A percentile compares a stretch with the other conserved stretches of the same genome.
Conservation (phyloP, 768 basidiomycete genomes). For the Coprinopsis cinerea region DNA sequence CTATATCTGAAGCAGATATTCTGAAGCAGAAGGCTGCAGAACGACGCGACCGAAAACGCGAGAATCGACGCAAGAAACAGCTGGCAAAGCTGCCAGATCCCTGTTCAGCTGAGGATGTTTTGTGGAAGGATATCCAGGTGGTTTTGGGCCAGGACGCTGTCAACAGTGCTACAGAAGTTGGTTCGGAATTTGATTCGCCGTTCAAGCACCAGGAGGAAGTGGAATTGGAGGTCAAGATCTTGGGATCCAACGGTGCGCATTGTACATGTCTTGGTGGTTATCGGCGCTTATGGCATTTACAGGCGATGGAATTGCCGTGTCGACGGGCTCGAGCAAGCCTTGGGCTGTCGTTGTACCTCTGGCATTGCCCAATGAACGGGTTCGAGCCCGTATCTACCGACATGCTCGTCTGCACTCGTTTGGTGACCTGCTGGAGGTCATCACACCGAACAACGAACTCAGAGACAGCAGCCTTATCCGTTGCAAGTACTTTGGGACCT, state of each 20-base stretch:
- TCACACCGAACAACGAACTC: conserved; percentile 55
- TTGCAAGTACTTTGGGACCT: conserved; percentile 86
- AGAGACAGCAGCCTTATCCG: conserved; percentile 60
- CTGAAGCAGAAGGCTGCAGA: conserved; percentile 21
- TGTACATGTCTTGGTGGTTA: not conserved
- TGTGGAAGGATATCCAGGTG: conserved; percentile 62
- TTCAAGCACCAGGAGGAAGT: conserved; percentile 57
- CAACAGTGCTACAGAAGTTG: conserved; percentile 39
- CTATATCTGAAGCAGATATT: not conserved
- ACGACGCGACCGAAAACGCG: conserved; percentile 15
- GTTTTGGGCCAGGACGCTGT: conserved; percentile 61
- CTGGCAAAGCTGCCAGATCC: conserved; percentile 44
- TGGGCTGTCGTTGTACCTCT: conserved; percentile 88
- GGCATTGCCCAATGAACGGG: conserved; percentile 75
- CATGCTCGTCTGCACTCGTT: conserved; percentile 66
- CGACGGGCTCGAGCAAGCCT: conserved; percentile 38
- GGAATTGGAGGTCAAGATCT: conserved; percentile 54
- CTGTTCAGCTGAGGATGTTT: conserved; percentile 69
- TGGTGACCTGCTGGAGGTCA: conserved; percentile 66
- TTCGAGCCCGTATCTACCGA: conserved; percentile 68
- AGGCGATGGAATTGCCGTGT: conserved; percentile 67
- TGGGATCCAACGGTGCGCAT: conserved; percentile 60
- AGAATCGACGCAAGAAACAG: conserved; percentile 32
- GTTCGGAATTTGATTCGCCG: conserved; percentile 52
- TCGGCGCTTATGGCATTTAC: conserved; percentile 38